A percentile compares a stretch with the other conserved stretches of the same genome.
Evolutionary conservation across 257 asterid genomes (phyloP).

Genomic region (Phtheirospermum japonicum): DNA sequence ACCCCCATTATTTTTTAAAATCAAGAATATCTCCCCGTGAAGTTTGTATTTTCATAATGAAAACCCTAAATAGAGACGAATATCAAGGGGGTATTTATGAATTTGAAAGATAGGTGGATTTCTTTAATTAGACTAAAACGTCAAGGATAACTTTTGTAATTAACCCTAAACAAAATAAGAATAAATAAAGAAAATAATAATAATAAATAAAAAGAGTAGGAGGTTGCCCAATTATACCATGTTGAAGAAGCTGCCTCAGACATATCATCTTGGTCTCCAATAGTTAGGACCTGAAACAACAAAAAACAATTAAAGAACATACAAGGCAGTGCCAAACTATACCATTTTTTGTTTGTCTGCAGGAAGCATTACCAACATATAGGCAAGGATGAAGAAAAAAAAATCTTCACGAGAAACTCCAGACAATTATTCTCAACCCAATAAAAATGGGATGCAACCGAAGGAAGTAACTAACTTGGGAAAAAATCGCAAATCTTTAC

Average conservation of each 20-base stretch:
- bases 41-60: background rate
- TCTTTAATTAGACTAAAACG: background rate
- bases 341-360: background rate
- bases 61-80: background rate
- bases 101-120: background rate
- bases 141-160: background rate
- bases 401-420: too few relatives aligned
- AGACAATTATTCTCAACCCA: background rate
- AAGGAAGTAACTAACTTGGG: slow-evolving; percentile 3
- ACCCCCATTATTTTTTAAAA: background rate
- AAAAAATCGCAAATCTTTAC: background rate
- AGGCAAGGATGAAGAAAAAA: too few relatives aligned
- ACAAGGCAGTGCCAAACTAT: background rate
- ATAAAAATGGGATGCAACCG: background rate
- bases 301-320: slow-evolving; percentile 6
- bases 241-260: slow-evolving; percentile 28
- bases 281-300: slow-evolving; percentile 60
- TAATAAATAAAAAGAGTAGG: background rate
- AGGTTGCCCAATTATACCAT: slow-evolving; percentile 27
- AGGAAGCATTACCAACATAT: background rate
- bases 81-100: background rate
- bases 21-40: background rate
- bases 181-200: too few relatives aligned
- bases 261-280: slow-evolving; percentile 70
- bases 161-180: background rate